Evolutionary conservation across 768 basidiomycete species (phyloP), one percentile per base, ranked within the genome.

Genomic region (Hysterangium stoloniferum): DNA sequence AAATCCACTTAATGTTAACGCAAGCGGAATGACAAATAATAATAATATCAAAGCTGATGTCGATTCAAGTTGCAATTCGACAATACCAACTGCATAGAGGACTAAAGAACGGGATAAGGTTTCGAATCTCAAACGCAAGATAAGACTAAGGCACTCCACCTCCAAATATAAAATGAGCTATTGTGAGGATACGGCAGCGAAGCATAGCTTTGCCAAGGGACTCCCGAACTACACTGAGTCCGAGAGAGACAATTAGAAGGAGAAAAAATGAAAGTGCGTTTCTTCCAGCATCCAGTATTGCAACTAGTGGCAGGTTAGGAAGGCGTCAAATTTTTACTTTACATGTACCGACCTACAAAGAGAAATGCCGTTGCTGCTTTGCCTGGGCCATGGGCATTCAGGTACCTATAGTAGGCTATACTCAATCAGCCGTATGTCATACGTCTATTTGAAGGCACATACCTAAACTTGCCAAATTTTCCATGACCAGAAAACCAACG

Each of bases 261-360:
- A 98, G 79, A 70, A 98, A 97, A 71, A 98, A 93, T 1, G 90
- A 93, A 64, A 94, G 74, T 1, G 92, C 87, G 61, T 98, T 98
- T 40, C 96, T 72, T 5, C 87, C 94, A 7, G 96, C 95, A 59
- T 97, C 94, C 37, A 98, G 71, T 53, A 94, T 89, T n/a, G 93
- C 86, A 34, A 95, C 92, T 89, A 55, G 0, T n/a, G n/a, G n/a
- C 33, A n/a, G 34, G 13, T 6, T 40, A 20, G 12, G n/a, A 2
- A n/a, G 40, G n/a, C 41, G 17, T 8, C 48, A 27, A 41, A 1
- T 17, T 35, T 20, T 15, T 29, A 37, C n/a, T 25, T 13, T 37
- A 11, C 15, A 31, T 15, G 11, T 13, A 66, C 84, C 60, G 49
- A 85, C 90, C 89, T 55, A 98, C 86, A 52, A 97, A 86, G 37